Percentiles rank a stretch among this genome's conserved stretches.
Conservation (phyloP, 371 early-diverging fungal species). For the Rhizopus delemar region DNA sequence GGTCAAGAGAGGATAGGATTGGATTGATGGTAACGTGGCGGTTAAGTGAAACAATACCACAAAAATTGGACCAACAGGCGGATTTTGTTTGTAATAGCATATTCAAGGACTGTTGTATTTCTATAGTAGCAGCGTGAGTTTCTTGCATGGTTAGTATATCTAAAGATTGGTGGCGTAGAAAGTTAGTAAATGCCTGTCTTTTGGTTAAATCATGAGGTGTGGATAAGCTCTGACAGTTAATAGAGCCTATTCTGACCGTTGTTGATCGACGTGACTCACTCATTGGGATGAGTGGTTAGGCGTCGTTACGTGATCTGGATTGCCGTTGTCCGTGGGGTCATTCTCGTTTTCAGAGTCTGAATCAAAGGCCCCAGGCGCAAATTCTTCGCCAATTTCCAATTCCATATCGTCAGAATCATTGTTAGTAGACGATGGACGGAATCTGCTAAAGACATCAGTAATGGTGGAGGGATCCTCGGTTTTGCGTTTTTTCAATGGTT, state of each 20-base stretch:
- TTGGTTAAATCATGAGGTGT: background rate
- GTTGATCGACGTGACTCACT: too few species aligned
- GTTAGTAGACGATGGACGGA: too few species aligned
- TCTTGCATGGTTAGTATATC: slow-evolving; percentile 5
- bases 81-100: background rate
- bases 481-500: too few species aligned
- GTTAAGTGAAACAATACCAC: slow-evolving; percentile 4
- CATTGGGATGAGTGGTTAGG: too few species aligned
- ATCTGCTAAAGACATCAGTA: too few species aligned
- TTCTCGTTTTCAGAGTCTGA: too few species aligned
- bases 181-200: background rate
- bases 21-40: background rate
- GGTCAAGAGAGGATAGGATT: background rate
- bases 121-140: background rate
- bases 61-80: background rate
- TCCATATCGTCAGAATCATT: too few species aligned
- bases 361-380: too few species aligned
- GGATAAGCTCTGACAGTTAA: slow-evolving; percentile 6
- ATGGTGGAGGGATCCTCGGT: too few species aligned
- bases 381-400: too few species aligned
- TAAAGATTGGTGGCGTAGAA: background rate
- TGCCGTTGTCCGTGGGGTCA: too few species aligned
- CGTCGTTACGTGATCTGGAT: too few species aligned
- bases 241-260: background rate
- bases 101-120: background rate